Percentiles rank a stretch among this genome's conserved stretches.
phyloP scores from a whole-genome alignment of 495 filamentous ascomycete species.

The Bacidia gigantensis region DNA sequence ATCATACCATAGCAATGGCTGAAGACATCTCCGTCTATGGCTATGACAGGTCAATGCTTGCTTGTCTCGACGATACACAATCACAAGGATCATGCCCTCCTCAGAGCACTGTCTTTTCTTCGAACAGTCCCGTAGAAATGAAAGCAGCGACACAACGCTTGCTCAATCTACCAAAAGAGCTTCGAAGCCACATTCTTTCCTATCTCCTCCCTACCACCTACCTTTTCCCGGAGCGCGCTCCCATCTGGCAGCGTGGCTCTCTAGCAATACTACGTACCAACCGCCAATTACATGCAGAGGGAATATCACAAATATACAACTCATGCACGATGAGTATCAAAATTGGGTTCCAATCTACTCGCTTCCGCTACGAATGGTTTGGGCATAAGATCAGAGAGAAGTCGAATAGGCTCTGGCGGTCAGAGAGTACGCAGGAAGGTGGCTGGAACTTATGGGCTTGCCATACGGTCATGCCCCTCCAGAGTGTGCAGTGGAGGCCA shows the following conservation, averaged over 20 bases:
- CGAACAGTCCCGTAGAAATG: neutral
- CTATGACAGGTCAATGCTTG: neutral
- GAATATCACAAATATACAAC: neutral
- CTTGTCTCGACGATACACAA: neutral
- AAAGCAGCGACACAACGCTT: neutral
- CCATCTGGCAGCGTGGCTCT: neutral
- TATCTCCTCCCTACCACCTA: neutral
- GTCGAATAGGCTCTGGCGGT: too few relatives aligned
- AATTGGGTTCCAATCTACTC: neutral
- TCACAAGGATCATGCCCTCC: neutral
- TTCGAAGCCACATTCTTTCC: neutral
- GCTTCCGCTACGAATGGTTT: neutral
- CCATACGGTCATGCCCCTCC: neutral
- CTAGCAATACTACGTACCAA: neutral
- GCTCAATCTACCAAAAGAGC: neutral
- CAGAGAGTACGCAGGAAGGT: neutral
- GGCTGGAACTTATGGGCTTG: neutral
- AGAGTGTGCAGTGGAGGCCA: neutral
- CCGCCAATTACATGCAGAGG: neutral
- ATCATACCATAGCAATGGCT: too few relatives aligned
- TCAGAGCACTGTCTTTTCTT: neutral
- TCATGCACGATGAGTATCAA: neutral
- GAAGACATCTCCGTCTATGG: neutral
- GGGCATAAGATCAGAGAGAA: too few relatives aligned
- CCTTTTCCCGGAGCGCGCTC: neutral